phyloP scores from a whole-genome alignment of 805 yeast species.

The Hanseniaspora guilliermondii region DNA sequence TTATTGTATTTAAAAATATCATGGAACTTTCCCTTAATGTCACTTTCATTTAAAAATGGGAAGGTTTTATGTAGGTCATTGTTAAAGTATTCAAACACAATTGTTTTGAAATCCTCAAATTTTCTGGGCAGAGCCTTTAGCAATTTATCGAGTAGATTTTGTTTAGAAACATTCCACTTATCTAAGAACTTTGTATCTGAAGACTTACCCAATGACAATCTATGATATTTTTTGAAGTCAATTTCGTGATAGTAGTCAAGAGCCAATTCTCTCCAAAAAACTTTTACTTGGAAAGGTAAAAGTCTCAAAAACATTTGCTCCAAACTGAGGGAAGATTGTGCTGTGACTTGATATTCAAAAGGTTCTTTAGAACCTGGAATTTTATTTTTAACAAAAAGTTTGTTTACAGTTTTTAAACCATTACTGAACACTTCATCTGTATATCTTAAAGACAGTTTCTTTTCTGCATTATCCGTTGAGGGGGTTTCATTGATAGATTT shows the following conservation, averaged over 20 bases:
- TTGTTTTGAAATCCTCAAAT: background rate
- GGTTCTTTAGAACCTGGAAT: background rate
- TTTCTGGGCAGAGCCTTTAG: background rate
- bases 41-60: background rate
- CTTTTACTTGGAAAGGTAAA: background rate
- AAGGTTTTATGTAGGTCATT: background rate
- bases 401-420: background rate
- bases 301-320: background rate
- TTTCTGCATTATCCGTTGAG: background rate
- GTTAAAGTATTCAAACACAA: background rate
- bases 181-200: background rate
- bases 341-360: background rate
- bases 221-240: conserved; percentile 5
- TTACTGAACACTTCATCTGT: background rate
- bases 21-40: background rate
- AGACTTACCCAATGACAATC: background rate
- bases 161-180: background rate
- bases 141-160: conserved; percentile 1
- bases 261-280: conserved; percentile 2
- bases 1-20: background rate
- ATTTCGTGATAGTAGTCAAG: background rate
- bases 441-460: background rate
- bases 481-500: background rate
- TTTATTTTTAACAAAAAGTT: background rate
- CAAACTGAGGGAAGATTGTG: background rate